These are phyloP conservation scores for Termitomyces sp. DNA, from an alignment of 768 basidiomycete species.

Conservation along the genomic window DNA sequence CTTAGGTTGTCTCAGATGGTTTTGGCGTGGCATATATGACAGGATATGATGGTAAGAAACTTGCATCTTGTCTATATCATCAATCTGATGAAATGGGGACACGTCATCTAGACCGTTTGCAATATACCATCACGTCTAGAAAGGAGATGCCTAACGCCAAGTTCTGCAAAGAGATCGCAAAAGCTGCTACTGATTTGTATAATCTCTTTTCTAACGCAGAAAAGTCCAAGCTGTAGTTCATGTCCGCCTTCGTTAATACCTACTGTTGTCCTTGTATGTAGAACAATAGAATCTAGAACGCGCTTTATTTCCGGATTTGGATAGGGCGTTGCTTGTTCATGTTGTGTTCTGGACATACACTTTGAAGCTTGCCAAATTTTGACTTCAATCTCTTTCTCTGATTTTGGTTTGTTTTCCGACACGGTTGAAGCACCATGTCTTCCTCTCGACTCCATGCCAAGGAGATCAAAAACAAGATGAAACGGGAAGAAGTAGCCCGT, in stretches of 20 bases:
- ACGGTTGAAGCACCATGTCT: slow-evolving; percentile 38
- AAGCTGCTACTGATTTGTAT: slow-evolving; percentile 64
- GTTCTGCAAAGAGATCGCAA: slow-evolving; percentile 68
- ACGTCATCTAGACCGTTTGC: slow-evolving; percentile 57
- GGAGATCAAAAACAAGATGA: slow-evolving; percentile 82
- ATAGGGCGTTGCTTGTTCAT: slow-evolving; percentile 7
- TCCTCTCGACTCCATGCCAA: slow-evolving; percentile 58
- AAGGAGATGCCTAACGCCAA: slow-evolving; percentile 77
- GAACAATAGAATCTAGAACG: no score
- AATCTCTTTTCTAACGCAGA: slow-evolving; percentile 40
- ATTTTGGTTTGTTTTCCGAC: not conserved
- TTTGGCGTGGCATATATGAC: slow-evolving; percentile 96
- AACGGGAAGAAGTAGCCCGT: slow-evolving; percentile 72
- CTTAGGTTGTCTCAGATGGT: slow-evolving; percentile 81
- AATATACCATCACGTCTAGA: slow-evolving; percentile 86
- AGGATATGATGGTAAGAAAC: slow-evolving; percentile 64
- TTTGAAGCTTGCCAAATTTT: not conserved
- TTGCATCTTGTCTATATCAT: not conserved
- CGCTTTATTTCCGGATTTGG: not conserved
- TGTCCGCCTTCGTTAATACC: not conserved
- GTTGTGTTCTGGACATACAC: not conserved
- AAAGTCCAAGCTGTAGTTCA: slow-evolving; percentile 28
- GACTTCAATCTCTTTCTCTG: not conserved
- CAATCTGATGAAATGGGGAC: not conserved
- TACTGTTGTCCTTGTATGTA: not conserved